Evolutionary conservation across 2,329 filamentous ascomycete species (phyloP), one percentile per base, ranked within the genome.

Genomic region (Penicillium sp.): DNA sequence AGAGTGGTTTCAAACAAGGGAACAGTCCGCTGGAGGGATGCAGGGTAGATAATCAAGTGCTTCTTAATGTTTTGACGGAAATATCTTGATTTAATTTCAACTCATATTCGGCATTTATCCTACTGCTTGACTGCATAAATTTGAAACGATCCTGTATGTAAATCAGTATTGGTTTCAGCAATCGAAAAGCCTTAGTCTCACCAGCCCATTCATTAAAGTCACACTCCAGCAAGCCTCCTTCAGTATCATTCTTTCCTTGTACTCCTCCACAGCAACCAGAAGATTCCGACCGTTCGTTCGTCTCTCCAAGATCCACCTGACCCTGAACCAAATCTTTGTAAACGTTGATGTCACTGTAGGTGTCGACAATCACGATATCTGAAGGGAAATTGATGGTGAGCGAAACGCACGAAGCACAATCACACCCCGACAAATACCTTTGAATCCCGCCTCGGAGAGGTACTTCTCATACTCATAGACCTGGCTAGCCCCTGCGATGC

Each of bases 401-500:
- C n/a, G 3, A 36, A 29, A 13, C 4, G 4, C 2, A 2, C 19
- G 47, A 35, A 7, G 3, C 19, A 33, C 9, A 27, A n/a, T 10
- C 27, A 27, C 27, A 27, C 8, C 27, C 8, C 8, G 8, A 9
- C 8, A 27, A 2, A 13, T 70, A 81, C 82, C 76, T 55, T 66
- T 41, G 60, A 86, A 86, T 0, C 83, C 84, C 0, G 80, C 82
- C 13, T 78, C 63, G 10, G 62, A 62, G 31, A 88, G 68, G 68
- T 79, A 87, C 8, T 47, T 36, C 54, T 84, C 75, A 70, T 88
- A 88, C 52, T 82, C 77, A 1, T 35, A 61, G 0, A 83, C 75
- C 55, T 73, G 68, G 59, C 82, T 85, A 0, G 85, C 83, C 0
- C 86, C 84, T 1, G 82, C 77, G 29, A 88, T 77, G 59, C 86